Conservation (phyloP, 208 protist genomes). For the Acanthamoeba castellanii region DNA sequence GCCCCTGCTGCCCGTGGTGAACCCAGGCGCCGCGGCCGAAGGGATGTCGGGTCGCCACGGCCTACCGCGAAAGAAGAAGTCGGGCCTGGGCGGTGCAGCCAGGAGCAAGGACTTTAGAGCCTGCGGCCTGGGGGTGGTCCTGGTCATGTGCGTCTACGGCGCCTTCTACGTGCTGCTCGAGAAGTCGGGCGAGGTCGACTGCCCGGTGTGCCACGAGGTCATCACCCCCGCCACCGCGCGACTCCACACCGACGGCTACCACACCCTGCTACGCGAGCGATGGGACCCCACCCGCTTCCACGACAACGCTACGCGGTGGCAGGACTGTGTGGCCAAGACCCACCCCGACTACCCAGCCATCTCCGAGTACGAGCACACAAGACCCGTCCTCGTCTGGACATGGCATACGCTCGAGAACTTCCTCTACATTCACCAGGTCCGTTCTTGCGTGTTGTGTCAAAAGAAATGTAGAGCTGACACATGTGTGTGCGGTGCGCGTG, state of each 20-base stretch:
- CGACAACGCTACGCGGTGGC: constrained; percentile 11
- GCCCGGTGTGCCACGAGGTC: constrained; percentile 2
- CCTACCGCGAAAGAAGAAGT: neutral
- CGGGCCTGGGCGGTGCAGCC: neutral
- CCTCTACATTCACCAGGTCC: constrained; percentile 69
- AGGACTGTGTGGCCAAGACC: constrained; percentile 1
- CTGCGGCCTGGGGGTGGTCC: neutral
- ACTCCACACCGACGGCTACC: constrained; percentile 41
- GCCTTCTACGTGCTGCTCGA: constrained; percentile 41
- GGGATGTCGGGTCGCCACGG: too few species aligned
- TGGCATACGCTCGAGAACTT: constrained; percentile 76
- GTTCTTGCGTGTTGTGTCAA: neutral
- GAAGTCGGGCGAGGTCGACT: neutral
- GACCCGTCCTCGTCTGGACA: constrained; percentile 60
- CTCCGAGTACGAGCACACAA: constrained; percentile 32
- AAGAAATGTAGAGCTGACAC: neutral
- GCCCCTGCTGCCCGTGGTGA: neutral
- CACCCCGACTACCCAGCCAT: constrained; percentile 42
- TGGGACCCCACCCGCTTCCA: constrained; percentile 65
- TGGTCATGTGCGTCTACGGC: constrained; percentile 3
- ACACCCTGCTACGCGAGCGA: neutral
- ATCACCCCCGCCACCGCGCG: constrained; percentile 4
- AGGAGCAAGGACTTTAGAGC: neutral
- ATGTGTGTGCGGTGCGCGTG: neutral
- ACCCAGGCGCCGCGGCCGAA: too few species aligned